Base-by-base conservation (phyloP, 1,284 basidiomycete genomes). In the Schizophyllum amplum region DNA sequence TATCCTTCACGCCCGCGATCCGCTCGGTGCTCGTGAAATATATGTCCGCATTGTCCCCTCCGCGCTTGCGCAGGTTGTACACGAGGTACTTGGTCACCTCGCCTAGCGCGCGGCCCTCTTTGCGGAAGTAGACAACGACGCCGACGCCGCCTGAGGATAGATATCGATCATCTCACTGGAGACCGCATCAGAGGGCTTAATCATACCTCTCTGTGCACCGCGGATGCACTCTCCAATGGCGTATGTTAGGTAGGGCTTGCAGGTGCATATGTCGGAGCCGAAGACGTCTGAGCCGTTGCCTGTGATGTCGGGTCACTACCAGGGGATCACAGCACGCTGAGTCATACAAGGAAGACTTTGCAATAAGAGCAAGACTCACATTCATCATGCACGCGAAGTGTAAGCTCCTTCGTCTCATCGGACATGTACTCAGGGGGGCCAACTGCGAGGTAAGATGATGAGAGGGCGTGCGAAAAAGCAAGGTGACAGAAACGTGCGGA, bases 91-190 rank as follows among this genome's bases (percentile, higher is more conserved):
- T 94, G 54, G 90, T 92, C 4, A 95, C 93, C 72, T 98, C 94
- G 6, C 94, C 94, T 0, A 98, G 78, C 0, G 94, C 94, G 55
- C 94, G 81, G 5, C 93, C 93, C 70, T 95, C 94, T 69, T 97
- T 96, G 61, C 93, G 82, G 82, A 97, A 96, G 72, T 98, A 98
- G 23, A 96, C 86, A 22, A 97, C 87, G 46, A 94, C 81, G 24
- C 95, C 95, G 20, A 95, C 92, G 22, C 95, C 95, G 2, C 93
- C 93, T n/a, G n/a, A n/a, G n/a, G n/a, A n/a, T n/a, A n/a, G n/a
- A n/a, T n/a, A n/a, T n/a, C n/a, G n/a, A n/a, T n/a, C n/a, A n/a
- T n/a, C n/a, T n/a, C n/a, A n/a, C n/a, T n/a, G n/a, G n/a, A n/a
- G n/a, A n/a, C n/a, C n/a, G n/a, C n/a, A n/a, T n/a, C n/a, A n/a